phyloP scores from a whole-genome alignment of 2,329 filamentous ascomycete genomes.

The Claviceps arundinis region DNA sequence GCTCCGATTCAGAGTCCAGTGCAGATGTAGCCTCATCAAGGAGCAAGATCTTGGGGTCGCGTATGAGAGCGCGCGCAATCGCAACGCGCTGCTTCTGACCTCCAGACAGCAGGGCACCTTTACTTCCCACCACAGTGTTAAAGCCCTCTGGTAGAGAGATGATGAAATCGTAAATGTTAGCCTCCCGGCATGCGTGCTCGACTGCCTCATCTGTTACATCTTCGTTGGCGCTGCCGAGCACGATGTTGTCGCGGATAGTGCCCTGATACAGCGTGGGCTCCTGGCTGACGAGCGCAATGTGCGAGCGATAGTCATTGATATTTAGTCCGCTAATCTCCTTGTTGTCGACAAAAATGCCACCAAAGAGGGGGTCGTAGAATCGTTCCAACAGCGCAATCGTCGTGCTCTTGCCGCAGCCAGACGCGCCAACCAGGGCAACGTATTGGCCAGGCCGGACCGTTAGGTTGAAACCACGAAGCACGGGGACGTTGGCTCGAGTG shows the following conservation, averaged over 20 bases:
- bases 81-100: constrained; percentile 93
- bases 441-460: constrained; percentile 66
- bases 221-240: constrained; percentile 58
- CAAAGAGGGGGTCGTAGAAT: constrained; percentile 81
- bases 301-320: constrained; percentile 71
- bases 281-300: constrained; percentile 80
- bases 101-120: constrained; percentile 73
- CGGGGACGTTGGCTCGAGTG: constrained; percentile 80
- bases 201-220: constrained; percentile 60
- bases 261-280: constrained; percentile 93
- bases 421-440: constrained; percentile 82
- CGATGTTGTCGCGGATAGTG: constrained; percentile 78
- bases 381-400: constrained; percentile 85
- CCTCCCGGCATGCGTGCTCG: constrained; percentile 69
- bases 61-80: constrained; percentile 79
- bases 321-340: constrained; percentile 71
- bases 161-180: constrained; percentile 90
- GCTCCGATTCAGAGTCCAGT: constrained; percentile 63
- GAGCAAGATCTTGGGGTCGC: constrained; percentile 78
- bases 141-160: constrained; percentile 75
- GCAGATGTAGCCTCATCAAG: constrained; percentile 73
- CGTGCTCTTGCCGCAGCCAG: constrained; percentile 87
- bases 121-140: constrained; percentile 72
- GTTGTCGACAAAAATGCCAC: constrained; percentile 70
- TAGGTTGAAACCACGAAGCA: constrained; percentile 72